Evolutionary conservation across 2,329 filamentous ascomycete species (phyloP), one percentile per base, ranked within the genome.

Genomic region (Nemania abortiva): DNA sequence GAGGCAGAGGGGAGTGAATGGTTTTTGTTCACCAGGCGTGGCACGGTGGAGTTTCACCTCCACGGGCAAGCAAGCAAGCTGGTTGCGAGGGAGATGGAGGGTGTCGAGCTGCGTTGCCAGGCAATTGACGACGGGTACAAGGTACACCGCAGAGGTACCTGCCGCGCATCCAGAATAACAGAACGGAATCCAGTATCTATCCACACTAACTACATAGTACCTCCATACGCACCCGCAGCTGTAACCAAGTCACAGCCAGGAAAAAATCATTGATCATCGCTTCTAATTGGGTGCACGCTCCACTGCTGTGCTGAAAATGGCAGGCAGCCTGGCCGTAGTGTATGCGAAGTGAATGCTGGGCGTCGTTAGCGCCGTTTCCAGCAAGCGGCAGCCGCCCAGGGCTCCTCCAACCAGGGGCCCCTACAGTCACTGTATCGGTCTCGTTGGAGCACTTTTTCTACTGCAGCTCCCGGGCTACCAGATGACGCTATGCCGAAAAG

Each of bases 21-120:
- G 73, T 71, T 77, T 77, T 77, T 77, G 75, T 77, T 76, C 64
- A 49, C 67, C 49, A 42, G 39, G 34, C 59, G 37, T 52, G 55
- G 67, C 65, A 65, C 70, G 71, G 75, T 75, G 74, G 76, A 74
- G 75, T 72, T 72, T 65, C 70, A 73, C 66, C 70, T 73, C 22
- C 27, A 56, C 29, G 49, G 55, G 60, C 61, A 57, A 54, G 42
- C 66, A 52, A 34, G 50, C 50, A 29, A 6, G 11, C 39, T 70
- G 68, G 75, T 77, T 77, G 75, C 72, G 75, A 76, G 76, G 76
- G 74, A 74, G 74, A 74, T 73, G 69, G 72, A 57, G 63, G 57
- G 52, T 42, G 39, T 65, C 58, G 58, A 68, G 60, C 24, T 2
- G 24, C 59, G 75, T 77, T 74, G 74, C 66, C 73, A 73, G 75